These are phyloP conservation scores for Gremmenia infestans DNA, from an alignment of 2,329 filamentous ascomycete species.

Conservation along the genomic window DNA sequence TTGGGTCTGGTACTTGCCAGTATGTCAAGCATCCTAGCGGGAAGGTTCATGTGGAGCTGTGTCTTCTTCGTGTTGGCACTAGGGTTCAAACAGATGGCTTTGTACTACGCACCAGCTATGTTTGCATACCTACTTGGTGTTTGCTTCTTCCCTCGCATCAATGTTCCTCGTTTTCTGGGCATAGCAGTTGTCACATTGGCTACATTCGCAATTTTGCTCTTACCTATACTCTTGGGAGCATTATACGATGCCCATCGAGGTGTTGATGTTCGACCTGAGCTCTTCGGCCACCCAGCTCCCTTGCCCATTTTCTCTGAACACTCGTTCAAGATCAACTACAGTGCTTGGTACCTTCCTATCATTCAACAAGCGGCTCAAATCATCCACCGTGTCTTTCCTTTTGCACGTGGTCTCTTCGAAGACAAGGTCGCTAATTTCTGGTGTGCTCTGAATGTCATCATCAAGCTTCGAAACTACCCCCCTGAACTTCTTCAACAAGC, in stretches of 20 bases:
- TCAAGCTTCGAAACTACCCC: constrained; percentile 79
- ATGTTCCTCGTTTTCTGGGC: constrained; percentile 61
- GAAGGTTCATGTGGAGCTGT: constrained; percentile 79
- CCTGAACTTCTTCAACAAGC: constrained; percentile 66
- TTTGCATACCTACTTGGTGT: constrained; percentile 88
- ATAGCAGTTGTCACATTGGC: constrained; percentile 69
- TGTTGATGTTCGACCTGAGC: constrained; percentile 51
- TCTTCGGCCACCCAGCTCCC: constrained; percentile 54
- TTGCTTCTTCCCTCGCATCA: constrained; percentile 72
- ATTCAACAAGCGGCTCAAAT: constrained; percentile 77
- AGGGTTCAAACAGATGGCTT: constrained; percentile 99
- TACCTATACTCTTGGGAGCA: constrained; percentile 70
- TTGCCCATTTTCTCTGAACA: constrained; percentile 59
- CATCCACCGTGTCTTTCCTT: constrained; percentile 90
- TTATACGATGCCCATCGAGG: constrained; percentile 63
- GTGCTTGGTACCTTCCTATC: constrained; percentile 67
- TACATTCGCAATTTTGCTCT: constrained; percentile 69
- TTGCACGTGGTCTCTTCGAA: constrained; percentile 92
- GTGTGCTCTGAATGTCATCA: constrained; percentile 84
- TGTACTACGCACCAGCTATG: constrained; percentile 91
- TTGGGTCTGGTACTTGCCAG: constrained; percentile 82
- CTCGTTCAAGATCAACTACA: constrained; percentile 53
- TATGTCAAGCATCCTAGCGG: constrained; percentile 83
- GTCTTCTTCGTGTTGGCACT: constrained; percentile 90
- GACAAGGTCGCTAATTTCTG: constrained; percentile 99